Conservation (phyloP, 768 basidiomycete species). For the Cyclocybe cylindracea region DNA sequence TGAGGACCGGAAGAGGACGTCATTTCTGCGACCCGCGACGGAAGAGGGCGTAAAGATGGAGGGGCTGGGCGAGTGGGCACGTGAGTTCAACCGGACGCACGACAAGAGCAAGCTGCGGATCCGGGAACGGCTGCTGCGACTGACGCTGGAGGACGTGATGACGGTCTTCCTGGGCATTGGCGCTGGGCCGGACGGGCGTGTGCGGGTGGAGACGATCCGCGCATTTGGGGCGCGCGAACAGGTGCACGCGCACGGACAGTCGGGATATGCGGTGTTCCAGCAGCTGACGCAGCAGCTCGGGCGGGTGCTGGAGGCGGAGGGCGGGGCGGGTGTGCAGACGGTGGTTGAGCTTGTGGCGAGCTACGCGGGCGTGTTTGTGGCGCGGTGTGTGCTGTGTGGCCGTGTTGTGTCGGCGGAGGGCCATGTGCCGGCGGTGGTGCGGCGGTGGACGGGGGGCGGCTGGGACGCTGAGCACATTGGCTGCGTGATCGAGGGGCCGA, state of each 20-base stretch:
- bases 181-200: slow-evolving; percentile 26
- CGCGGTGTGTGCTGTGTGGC: slow-evolving; percentile 58
- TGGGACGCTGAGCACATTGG: slow-evolving; percentile 58
- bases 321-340: slow-evolving; percentile 51
- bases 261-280: slow-evolving; percentile 64
- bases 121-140: slow-evolving; percentile 58
- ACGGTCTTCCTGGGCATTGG: slow-evolving; percentile 61
- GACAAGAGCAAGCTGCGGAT: slow-evolving; percentile 49
- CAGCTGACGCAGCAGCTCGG: slow-evolving; percentile 68
- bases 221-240: slow-evolving; percentile 75
- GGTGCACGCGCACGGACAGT: slow-evolving; percentile 76
- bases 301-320: slow-evolving; percentile 56
- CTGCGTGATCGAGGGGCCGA: slow-evolving; percentile 20
- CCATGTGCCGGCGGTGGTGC: slow-evolving; percentile 71
- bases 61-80: slow-evolving; percentile 54
- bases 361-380: slow-evolving; percentile 64
- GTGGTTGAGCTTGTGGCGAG: slow-evolving; percentile 45
- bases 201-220: slow-evolving; percentile 63
- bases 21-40: slow-evolving; percentile 42
- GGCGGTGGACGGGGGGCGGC: slow-evolving; percentile 47
- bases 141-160: slow-evolving; percentile 65
- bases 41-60: slow-evolving; percentile 45
- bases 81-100: slow-evolving; percentile 52
- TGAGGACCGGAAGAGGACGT: slow-evolving; percentile 36
- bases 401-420: slow-evolving; percentile 71